Base-by-base conservation (phyloP, 2,329 filamentous ascomycete species). In the Aspergillus fumigatus region DNA sequence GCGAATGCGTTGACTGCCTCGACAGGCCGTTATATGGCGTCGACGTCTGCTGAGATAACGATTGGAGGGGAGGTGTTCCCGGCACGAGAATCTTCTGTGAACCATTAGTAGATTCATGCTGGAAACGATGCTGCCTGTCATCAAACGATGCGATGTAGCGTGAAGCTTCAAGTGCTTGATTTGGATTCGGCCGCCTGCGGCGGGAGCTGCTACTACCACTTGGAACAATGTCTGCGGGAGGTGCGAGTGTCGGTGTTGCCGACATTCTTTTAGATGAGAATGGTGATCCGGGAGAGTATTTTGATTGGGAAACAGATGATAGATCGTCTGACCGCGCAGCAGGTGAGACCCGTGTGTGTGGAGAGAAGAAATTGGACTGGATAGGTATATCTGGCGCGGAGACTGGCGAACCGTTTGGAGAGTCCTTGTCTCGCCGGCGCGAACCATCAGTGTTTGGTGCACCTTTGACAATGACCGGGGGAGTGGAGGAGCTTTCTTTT, bases 401-500 rank as follows among this genome's bases (percentile, higher is more conserved):
- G 50, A 63, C 52, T 8, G 54, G 60, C 14, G 59, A 62, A 4
- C 59, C 62, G 41, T 63, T 56, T 5, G 63, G 61, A n/a, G 69
- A 70, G 19, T 59, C 58, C 59, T 64, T 65, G 35, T 69, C 55
- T 19, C 52, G 29, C 29, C 62, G 51, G 58, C 57, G 56, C 56
- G 59, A 52, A 40, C 53, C 41, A 57, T 64, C 57, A 66, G 67
- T 2, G 75, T 70, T 78, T 38, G 84, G 81, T 84, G n/a, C 80
- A 75, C 64, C 84, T 76, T 61, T 85, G 65, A 54, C 83, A 81
- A 27, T 84, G 82, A 56, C 80, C 77, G 72, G 82, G 81, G 35
- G 81, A 77, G 26, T 61, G 21, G 86, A 85, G 1, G 88, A 90
- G 21, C 80, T 83, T 56, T 82, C 82, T 53, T 88, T 85, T 1